These are phyloP conservation scores for Pseudogymnoascus pannorum DNA, from an alignment of 2,329 filamentous ascomycete genomes.

Conservation along the genomic window DNA sequence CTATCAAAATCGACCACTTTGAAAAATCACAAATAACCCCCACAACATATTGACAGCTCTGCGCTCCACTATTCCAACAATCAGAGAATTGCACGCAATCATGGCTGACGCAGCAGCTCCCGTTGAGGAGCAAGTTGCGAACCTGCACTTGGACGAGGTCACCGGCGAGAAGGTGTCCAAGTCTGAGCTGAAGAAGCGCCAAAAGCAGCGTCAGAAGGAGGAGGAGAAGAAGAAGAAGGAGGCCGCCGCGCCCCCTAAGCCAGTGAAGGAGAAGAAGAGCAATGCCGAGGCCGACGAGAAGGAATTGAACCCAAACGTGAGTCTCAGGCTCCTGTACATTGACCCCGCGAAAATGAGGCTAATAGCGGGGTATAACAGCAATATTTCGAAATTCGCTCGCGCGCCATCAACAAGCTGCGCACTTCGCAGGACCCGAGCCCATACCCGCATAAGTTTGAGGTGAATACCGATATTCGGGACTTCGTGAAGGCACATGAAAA, in stretches of 20 bases:
- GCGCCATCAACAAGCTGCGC: slow-evolving; percentile 69
- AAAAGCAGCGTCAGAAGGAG: slow-evolving; percentile 83
- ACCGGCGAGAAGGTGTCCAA: slow-evolving; percentile 85
- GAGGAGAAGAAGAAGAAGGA: slow-evolving; percentile 85
- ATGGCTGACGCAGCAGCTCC: slow-evolving; percentile 27
- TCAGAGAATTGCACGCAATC: slow-evolving; percentile 15
- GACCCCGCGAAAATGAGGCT: not conserved
- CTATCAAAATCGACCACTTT: slow-evolving; percentile 5
- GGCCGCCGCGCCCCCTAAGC: slow-evolving; percentile 54
- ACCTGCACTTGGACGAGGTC: slow-evolving; percentile 82
- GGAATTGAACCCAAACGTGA: slow-evolving; percentile 67
- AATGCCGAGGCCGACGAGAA: slow-evolving; percentile 52
- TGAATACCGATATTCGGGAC: slow-evolving; percentile 72
- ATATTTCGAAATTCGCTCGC: slow-evolving; percentile 96
- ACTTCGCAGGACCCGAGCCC: slow-evolving; percentile 69
- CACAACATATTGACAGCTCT: slow-evolving; percentile 5
- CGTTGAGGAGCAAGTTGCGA: slow-evolving; percentile 41
- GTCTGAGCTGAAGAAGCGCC: slow-evolving; percentile 86
- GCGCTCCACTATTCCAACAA: slow-evolving; percentile 5
- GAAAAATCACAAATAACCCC: slow-evolving; percentile 6
- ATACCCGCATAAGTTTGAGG: slow-evolving; percentile 90
- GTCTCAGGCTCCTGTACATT: slow-evolving; percentile 23
- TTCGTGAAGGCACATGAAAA: slow-evolving; percentile 71
- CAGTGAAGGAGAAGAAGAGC: slow-evolving; percentile 51
- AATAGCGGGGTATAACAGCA: slow-evolving; percentile 40